Evolutionary conservation across 2,329 filamentous ascomycete species (phyloP), one percentile per base, ranked within the genome.

Genomic region (Sclerotinia nivalis): DNA sequence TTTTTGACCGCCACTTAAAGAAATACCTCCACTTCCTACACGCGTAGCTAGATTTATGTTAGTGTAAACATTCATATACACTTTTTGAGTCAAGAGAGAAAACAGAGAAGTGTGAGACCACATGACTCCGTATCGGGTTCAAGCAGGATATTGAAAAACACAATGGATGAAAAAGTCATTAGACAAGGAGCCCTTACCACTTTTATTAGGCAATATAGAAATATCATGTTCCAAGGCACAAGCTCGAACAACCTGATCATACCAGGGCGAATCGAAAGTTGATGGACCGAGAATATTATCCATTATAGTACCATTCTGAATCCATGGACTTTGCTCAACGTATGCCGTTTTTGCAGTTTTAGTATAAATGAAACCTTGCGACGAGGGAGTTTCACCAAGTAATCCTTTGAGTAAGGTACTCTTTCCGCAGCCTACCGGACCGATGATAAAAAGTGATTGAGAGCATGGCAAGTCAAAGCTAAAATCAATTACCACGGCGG

Each of bases 161-260:
- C 4, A 34, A 55, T 18, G 12, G n/a, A 54, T 18, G 31, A 28
- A 31, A 15, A 54, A 5, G 31, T 7, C 0, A 54, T 43, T 40
- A 49, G 25, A 6, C 25, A 7, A 74, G 90, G 89, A 75, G 89
- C 87, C 0, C 89, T 90, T 72, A 82, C 78, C 74, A 90, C 89
- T 52, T 85, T 87, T 69, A 84, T 83, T 1, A 86, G 88, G 40
- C 89, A 82, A 81, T 88, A 88, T 40, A 87, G 70, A 86, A 15
- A 91, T 80, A 80, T 91, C 89, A 0, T 85, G 83, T 22, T 84
- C 80, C 7, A 91, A 80, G 0, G 88, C 88, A 76, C 89, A 91
- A 15, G 88, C 87, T 75, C 90, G 85, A 15, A 91, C 79, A 15
- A 91, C 89, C 62, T 85, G 78, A 61, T 87, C 82, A 76, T 91